Conservation (phyloP, 805 yeast species). For the Candida maris region DNA sequence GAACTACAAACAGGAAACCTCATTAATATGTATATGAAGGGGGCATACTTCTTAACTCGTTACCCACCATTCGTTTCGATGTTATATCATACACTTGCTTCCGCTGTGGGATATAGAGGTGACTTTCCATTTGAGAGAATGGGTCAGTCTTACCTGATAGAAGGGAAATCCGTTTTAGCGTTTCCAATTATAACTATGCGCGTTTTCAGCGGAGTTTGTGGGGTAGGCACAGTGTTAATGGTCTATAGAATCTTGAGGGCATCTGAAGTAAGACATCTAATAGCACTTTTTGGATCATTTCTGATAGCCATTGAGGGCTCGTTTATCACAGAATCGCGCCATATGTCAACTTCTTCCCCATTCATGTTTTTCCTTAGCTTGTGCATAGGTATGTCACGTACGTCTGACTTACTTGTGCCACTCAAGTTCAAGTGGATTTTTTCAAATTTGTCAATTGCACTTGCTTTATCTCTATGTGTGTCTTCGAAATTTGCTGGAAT, state of each 20-base stretch:
- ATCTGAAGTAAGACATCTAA: constrained; percentile 47
- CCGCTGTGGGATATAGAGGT: constrained; percentile 58
- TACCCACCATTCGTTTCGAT: constrained; percentile 80
- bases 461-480: constrained; percentile 50
- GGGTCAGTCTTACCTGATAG: constrained; percentile 32
- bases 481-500: constrained; percentile 72
- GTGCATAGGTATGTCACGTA: constrained; percentile 33
- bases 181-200: constrained; percentile 56
- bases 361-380: constrained; percentile 44
- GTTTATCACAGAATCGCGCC: constrained; percentile 57
- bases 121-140: constrained; percentile 54
- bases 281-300: constrained; percentile 49
- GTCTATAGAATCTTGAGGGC: constrained; percentile 53
- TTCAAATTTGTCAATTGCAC: constrained; percentile 44
- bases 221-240: constrained; percentile 49
- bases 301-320: constrained; percentile 63
- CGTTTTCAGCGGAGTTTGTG: constrained; percentile 51
- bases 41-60: constrained; percentile 65
- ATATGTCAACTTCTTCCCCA: constrained; percentile 44
- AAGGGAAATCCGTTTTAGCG: constrained; percentile 5
- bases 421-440: constrained; percentile 52
- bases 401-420: constrained; percentile 32
- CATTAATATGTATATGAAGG: constrained; percentile 71
- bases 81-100: constrained; percentile 60
- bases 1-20: constrained; percentile 92